Evolutionary conservation across 208 protist species (phyloP), one percentile per base, ranked within the genome.

Genomic region (Leishmania martiniquensis): DNA sequence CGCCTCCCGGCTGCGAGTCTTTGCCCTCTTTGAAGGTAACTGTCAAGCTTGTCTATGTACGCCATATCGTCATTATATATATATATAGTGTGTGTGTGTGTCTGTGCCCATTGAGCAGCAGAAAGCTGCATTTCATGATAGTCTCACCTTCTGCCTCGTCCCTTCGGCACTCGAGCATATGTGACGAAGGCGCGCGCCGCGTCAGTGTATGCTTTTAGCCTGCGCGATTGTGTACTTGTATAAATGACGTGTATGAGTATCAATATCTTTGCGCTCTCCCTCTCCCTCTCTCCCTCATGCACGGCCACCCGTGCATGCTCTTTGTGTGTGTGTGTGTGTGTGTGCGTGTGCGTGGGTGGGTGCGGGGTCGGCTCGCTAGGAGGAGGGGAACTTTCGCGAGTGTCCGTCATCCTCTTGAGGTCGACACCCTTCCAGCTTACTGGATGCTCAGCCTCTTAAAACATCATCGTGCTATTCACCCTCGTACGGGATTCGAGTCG

Each of bases 1-100:
- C 13, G 57, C 57, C 4, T 39, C 32, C 4, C 12, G 0, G 29
- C 57, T 39, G 60, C 13, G 34, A 29, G 60, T 32, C 42, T 34
- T 42, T 34, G 42, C 45, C 51, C 29, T 65, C 34, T 65, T 60
- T 67, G 20, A 42, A 32, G 20, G 22, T 29, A 32, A 51, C 45
- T 63, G n/a, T 51, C 59, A 44, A 60, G 34, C 39, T 29, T 71
- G 20, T 52, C 42, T 44, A 68, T 59, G 0, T 63, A 57, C 59
- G 44, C 54, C 81, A 45, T 77, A 57, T 62, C 32, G 59, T 49
- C 42, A 10, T 68, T 54, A 47, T 52, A 25, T 10, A n/a, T 29
- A 59, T 54, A 47, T 52, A 25, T 10, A n/a, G 6, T 13, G 20
- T 73, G 57, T 42, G 72, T 75, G 52, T 47, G 1, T 7, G 42